Percentiles rank a stretch among this genome's conserved stretches.
Evolutionary conservation across 106 monocot genomes (phyloP).

Genomic region (Dendrobium huoshanense): DNA sequence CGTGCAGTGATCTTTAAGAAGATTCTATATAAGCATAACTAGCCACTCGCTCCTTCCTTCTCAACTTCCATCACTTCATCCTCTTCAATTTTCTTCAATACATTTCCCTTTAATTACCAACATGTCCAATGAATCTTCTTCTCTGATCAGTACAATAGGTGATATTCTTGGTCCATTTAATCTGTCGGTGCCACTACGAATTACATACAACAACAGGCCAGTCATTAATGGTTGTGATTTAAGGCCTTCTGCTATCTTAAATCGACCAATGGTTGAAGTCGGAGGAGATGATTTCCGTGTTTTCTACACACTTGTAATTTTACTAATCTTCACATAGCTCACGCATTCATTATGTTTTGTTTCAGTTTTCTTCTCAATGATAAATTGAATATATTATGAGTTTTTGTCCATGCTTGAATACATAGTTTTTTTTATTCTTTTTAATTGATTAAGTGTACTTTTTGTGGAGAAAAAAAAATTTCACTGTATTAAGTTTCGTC

Average conservation of each 20-base stretch:
- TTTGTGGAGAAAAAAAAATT: background rate
- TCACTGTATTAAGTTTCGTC: no score
- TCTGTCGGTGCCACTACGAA: background rate
- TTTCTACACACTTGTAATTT: constrained; percentile 17
- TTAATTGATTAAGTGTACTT: background rate
- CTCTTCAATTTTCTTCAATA: no score
- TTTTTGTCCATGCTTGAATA: no score
- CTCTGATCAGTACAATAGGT: background rate
- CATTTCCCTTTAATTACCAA: background rate
- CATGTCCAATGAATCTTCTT: background rate
- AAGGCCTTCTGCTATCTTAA: constrained; percentile 2
- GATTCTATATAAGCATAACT: no score
- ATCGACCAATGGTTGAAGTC: constrained; percentile 8
- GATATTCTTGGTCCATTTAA: constrained; percentile 7
- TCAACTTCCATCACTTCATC: no score
- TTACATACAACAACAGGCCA: background rate
- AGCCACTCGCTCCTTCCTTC: no score
- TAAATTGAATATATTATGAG: no score
- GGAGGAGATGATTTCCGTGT: constrained; percentile 10
- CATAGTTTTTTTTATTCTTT: no score
- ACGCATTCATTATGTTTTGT: background rate
- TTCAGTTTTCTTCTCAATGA: background rate
- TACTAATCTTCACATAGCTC: background rate
- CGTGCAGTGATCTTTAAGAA: no score
- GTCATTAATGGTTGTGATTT: constrained; percentile 11